Evolutionary conservation across 2,329 filamentous ascomycete species (phyloP), one percentile per base, ranked within the genome.

Genomic region (Thielaviopsis cerberus): DNA sequence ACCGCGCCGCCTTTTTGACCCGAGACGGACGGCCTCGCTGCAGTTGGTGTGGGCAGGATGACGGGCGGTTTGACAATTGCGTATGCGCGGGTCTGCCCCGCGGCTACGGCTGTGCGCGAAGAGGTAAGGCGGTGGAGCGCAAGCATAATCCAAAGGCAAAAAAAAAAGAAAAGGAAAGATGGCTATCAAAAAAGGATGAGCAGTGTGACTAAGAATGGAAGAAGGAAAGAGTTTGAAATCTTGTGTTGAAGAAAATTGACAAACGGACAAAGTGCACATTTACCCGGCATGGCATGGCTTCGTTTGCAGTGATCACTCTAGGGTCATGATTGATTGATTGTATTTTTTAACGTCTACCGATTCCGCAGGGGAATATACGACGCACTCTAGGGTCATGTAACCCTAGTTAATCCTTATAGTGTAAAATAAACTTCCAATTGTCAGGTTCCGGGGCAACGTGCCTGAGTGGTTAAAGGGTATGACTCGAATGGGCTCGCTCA

Each of bases 381-480:
- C 27, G 27, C 27, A 30, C 27, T 11, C 27, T 30, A 30, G 11
- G n/a, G n/a, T n/a, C n/a, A n/a, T n/a, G n/a, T 30, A 30, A 30
- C 27, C 27, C 27, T 30, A 30, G 11, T 11, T 30, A 5, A 6
- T 11, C 27, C 27, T 11, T 30, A 45, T 45, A 45, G 37, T 20
- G n/a, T 2, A n/a, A 13, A 17, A 20, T 45, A 45, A 17, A n/a
- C n/a, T n/a, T n/a, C n/a, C 8, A 45, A 20, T 7, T 20, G 11
- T 20, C 6, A 45, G 6, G 1, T 51, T 22, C 4, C 5, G 4
- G 17, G 52, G 54, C 41, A 55, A 55, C 37, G 24, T 50, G 54
- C 54, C 41, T 17, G 54, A 55, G 54, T 55, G 41, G 41, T 34
- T 55, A 55, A 50, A 34, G 54, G 41, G 54, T 50, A 55, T 51